phyloP scores from a whole-genome alignment of 352 stramenopile species.

The Phytophthora sp. region DNA sequence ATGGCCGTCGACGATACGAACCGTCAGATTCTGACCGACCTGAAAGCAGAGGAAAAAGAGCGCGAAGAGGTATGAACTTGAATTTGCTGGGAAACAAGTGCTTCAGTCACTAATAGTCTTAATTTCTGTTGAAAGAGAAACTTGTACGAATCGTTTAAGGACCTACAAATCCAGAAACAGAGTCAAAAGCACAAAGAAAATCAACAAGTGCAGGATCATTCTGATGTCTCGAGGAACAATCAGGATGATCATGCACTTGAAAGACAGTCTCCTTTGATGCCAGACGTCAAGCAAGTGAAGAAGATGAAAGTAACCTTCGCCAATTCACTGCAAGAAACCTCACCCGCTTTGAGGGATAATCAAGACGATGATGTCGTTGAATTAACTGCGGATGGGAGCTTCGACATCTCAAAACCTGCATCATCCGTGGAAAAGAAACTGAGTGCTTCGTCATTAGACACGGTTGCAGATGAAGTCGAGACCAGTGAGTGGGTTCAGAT shows the following conservation, averaged over 20 bases:
- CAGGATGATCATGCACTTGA: neutral
- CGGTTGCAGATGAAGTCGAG: neutral
- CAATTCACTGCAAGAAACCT: neutral
- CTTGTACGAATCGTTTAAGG: conserved; percentile 80
- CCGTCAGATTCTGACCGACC: conserved; percentile 69
- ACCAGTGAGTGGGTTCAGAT: neutral
- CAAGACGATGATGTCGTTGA: conserved; percentile 48
- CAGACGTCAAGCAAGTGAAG: too few relatives aligned
- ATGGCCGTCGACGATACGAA: conserved; percentile 84
- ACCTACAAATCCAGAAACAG: conserved; percentile 37
- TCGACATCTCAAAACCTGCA: conserved; percentile 41
- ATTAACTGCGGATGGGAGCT: conserved; percentile 54
- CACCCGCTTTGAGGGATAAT: neutral
- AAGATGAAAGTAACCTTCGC: conserved; percentile 59
- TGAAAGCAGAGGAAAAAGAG: conserved; percentile 80
- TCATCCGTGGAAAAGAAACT: neutral
- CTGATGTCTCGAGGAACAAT: neutral
- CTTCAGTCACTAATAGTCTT: neutral
- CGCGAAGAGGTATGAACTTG: conserved; percentile 64
- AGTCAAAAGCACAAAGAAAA: conserved; percentile 7
- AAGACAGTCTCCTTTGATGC: too few relatives aligned
- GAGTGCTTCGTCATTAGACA: neutral
- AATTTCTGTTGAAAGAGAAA: conserved; percentile 30
- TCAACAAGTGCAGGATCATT: neutral
- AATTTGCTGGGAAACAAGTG: too few relatives aligned